phyloP scores from a whole-genome alignment of 2,329 filamentous ascomycete species.

The Alternaria incomplexa region DNA sequence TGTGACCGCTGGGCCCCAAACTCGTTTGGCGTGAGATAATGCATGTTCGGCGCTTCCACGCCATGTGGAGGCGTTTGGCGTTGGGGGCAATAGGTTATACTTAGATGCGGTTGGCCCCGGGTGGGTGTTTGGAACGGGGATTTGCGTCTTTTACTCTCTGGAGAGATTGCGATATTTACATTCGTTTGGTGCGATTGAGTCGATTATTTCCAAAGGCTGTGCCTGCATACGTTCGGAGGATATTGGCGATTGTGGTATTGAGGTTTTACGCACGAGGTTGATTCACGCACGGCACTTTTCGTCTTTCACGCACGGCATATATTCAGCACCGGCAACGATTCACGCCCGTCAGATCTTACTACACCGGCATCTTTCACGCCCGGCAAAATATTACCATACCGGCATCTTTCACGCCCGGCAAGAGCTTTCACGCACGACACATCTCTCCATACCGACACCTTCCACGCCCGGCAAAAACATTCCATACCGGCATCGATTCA shows the following conservation, averaged over 20 bases:
- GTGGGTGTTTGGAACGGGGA: not conserved
- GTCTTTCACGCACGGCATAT: not conserved
- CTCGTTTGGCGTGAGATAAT: conserved; percentile 21
- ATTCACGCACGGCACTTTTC: not conserved
- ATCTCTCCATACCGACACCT: not conserved
- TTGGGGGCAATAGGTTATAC: not conserved
- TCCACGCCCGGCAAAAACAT: not conserved
- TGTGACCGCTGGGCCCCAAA: conserved; percentile 18
- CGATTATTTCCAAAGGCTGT: not conserved
- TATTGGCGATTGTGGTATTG: conserved; percentile 1
- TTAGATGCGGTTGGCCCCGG: conserved; percentile 8
- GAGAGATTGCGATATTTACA: not conserved
- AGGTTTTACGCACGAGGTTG: not conserved
- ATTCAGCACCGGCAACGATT: not conserved
- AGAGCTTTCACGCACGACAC: not conserved
- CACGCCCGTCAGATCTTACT: not conserved
- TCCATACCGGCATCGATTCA: not conserved
- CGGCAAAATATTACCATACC: not conserved
- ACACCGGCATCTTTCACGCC: not conserved
- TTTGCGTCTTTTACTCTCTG: not conserved
- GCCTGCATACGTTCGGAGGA: not conserved
- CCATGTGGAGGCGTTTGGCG: not conserved
- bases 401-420: not conserved
- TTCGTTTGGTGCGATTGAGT: not conserved
- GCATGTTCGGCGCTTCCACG: not conserved